These are phyloP conservation scores for Rhamnella rubrinervis DNA, from an alignment of 331 rosid genomes.

Conservation along the genomic window DNA sequence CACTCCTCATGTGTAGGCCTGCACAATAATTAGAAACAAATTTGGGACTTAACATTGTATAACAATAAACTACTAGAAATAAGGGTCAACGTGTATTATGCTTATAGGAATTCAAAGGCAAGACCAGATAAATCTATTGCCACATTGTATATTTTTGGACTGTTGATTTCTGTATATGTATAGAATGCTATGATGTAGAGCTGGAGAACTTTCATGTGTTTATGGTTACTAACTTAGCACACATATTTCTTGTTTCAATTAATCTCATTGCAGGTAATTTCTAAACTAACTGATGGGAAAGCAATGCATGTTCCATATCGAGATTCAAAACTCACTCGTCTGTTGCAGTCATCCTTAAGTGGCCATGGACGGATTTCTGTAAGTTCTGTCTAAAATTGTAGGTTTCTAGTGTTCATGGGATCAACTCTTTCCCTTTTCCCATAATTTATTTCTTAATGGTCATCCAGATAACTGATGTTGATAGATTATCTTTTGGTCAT, in stretches of 20 bases:
- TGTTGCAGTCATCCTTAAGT: conserved; percentile 56
- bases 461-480: conserved; percentile 10
- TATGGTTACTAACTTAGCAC: too few species aligned
- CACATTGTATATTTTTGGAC: background rate
- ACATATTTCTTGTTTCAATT: background rate
- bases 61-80: too few species aligned
- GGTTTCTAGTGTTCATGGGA: conserved; percentile 4
- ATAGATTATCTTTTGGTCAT: conserved; percentile 11
- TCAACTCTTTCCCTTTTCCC: conserved; percentile 3
- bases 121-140: background rate
- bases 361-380: conserved; percentile 56
- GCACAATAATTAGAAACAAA: too few species aligned
- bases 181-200: background rate
- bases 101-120: too few species aligned
- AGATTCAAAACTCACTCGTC: conserved; percentile 57
- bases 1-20: too few species aligned
- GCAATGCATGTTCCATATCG: conserved; percentile 56
- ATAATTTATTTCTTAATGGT: conserved; percentile 4
- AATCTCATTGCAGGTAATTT: conserved; percentile 43
- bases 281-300: conserved; percentile 52
- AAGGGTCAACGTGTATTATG: too few species aligned
- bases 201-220: conserved; percentile 1
- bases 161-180: background rate
- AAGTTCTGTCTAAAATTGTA: conserved; percentile 23
- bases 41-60: too few species aligned